Percentiles rank a stretch among this genome's conserved stretches.
phyloP scores from a whole-genome alignment of 768 basidiomycete genomes.

The Hygrophorus russula region DNA sequence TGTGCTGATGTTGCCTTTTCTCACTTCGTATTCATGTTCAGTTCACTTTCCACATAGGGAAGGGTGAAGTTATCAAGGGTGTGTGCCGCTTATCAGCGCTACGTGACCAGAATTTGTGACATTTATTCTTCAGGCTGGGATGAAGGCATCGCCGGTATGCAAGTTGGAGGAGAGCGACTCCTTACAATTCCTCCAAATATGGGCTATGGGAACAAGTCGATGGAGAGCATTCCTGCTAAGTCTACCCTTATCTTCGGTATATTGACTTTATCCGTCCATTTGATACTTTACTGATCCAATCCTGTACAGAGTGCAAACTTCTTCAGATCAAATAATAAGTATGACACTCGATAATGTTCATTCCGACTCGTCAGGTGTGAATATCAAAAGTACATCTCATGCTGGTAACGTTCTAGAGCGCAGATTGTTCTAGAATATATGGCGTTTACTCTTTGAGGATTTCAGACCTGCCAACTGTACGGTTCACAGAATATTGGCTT shows the following conservation, averaged over 20 bases:
- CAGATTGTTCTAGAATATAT: too few relatives aligned
- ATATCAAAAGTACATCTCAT: too few relatives aligned
- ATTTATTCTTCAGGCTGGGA: slow-evolving; percentile 61
- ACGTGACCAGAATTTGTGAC: neutral
- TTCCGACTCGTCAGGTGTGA: too few relatives aligned
- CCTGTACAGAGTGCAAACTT: slow-evolving; percentile 54
- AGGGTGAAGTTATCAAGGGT: slow-evolving; percentile 91
- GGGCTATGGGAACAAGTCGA: slow-evolving; percentile 57
- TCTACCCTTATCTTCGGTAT: slow-evolving; percentile 76
- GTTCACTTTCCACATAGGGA: slow-evolving; percentile 73
- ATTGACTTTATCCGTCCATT: slow-evolving; percentile 12
- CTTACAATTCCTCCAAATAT: slow-evolving; percentile 63
- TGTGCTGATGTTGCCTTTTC: neutral
- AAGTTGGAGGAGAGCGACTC: slow-evolving; percentile 77
- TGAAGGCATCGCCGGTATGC: slow-evolving; percentile 86
- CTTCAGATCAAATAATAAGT: slow-evolving; percentile 46
- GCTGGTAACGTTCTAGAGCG: too few relatives aligned
- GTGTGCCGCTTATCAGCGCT: slow-evolving; percentile 6
- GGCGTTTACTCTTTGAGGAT: too few relatives aligned
- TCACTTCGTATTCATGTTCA: slow-evolving; percentile 15
- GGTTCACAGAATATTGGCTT: too few relatives aligned
- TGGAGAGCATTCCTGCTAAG: slow-evolving; percentile 60
- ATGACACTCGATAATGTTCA: too few relatives aligned
- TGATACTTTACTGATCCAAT: neutral
- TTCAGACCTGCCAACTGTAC: too few relatives aligned